A percentile compares a stretch with the other conserved stretches of the same genome.
Conservation (phyloP, 345 rosid species). For the Atalantia buxifolia region DNA sequence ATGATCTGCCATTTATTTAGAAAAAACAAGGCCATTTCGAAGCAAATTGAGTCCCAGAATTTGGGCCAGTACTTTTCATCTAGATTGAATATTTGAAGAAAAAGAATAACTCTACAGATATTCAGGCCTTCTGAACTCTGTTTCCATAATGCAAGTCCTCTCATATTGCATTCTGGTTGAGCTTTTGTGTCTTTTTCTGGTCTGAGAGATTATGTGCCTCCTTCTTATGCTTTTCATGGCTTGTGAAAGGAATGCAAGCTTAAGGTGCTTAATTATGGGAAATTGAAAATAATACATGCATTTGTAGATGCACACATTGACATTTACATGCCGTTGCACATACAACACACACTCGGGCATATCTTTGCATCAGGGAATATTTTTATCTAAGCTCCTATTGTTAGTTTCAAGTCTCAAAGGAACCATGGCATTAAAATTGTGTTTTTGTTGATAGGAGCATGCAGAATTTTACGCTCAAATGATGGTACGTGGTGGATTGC, state of each 20-base stretch:
- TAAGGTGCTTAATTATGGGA: not conserved
- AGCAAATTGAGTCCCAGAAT: not conserved
- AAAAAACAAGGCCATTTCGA: not conserved
- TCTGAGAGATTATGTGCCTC: not conserved
- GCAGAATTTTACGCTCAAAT: conserved; percentile 34
- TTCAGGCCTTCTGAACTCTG: not conserved
- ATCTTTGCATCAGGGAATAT: not conserved
- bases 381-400: not conserved
- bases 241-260: not conserved
- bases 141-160: not conserved
- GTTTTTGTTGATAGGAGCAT: conserved; percentile 19
- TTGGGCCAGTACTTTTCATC: not conserved
- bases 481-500: conserved; percentile 32
- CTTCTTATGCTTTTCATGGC: not conserved
- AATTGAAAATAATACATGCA: not conserved
- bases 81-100: not conserved
- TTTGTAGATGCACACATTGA: not conserved
- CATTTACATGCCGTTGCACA: not conserved
- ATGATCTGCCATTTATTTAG: not conserved
- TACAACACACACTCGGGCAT: not conserved
- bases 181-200: not conserved
- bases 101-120: not conserved
- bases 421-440: not conserved
- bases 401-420: not conserved
- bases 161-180: not conserved